Evolutionary conservation across 73 alveolate species (phyloP).

Genomic region (Paramecium caudatum): DNA sequence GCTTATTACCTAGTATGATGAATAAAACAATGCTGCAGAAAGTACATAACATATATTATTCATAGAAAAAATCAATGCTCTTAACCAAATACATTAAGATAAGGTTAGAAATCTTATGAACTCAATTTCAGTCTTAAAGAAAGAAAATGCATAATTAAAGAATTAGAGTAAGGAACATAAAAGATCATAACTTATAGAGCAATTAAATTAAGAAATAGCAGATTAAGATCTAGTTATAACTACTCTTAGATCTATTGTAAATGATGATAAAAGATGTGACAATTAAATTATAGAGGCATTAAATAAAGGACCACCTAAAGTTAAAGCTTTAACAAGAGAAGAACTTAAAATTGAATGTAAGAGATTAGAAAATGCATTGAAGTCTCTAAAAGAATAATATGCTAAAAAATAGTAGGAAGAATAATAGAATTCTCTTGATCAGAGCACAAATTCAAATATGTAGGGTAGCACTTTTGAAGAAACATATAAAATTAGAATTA

Average conservation of each 20-base stretch:
- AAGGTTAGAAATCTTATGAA: constrained; percentile 64
- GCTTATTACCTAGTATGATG: neutral
- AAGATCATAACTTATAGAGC: constrained; percentile 80
- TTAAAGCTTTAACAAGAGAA: constrained; percentile 83
- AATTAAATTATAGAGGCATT: constrained; percentile 78
- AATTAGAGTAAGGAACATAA: constrained; percentile 80
- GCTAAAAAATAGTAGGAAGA: neutral
- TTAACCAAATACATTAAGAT: constrained; percentile 52
- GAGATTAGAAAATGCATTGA: constrained; percentile 59
- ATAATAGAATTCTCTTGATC: neutral
- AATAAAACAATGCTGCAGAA: constrained; percentile 1
- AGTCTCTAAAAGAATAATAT: constrained; percentile 33
- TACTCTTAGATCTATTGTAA: constrained; percentile 78
- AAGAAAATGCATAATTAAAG: constrained; percentile 72
- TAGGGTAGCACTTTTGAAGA: neutral
- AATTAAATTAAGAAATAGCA: constrained; percentile 79
- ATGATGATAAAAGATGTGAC: constrained; percentile 81
- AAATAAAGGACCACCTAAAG: constrained; percentile 80
- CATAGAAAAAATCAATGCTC: constrained; percentile 43
- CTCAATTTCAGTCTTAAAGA: constrained; percentile 53
- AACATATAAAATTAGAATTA: neutral
- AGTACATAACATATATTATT: neutral
- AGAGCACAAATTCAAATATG: neutral
- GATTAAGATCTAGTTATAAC: constrained; percentile 81
- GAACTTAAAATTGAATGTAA: constrained; percentile 86